Conservation (phyloP, 1,139 yeast species). For the Sugiyamaella grinbergsii region DNA sequence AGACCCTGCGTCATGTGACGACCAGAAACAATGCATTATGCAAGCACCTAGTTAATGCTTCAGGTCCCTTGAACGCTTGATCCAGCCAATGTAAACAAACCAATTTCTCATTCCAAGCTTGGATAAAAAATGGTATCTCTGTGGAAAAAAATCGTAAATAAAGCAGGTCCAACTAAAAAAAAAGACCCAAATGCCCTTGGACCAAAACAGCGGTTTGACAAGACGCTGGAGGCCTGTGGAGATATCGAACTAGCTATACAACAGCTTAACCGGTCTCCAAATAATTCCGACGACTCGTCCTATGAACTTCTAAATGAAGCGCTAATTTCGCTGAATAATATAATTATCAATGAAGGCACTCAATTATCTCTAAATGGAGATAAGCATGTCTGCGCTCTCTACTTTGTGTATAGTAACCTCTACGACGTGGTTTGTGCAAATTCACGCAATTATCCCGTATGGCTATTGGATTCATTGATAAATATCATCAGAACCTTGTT, state of each 20-base stretch:
- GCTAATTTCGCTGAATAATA: conserved; percentile 7
- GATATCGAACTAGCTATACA: conserved; percentile 18
- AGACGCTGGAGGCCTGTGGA: conserved; percentile 28
- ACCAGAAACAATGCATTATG: not conserved
- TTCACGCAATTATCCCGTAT: conserved; percentile 24
- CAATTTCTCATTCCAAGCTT: not conserved
- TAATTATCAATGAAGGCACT: conserved; percentile 24
- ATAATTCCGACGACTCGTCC: conserved; percentile 1
- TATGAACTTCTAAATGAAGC: conserved; percentile 17
- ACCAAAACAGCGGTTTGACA: conserved; percentile 25
- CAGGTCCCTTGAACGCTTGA: conserved; percentile 17
- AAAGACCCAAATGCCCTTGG: not conserved
- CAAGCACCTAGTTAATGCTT: too few species aligned
- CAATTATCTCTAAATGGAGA: conserved; percentile 4
- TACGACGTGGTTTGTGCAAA: conserved; percentile 25
- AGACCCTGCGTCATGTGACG: conserved; percentile 4
- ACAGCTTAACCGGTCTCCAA: not conserved
- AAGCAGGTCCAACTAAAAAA: not conserved
- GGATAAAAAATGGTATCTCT: conserved; percentile 2
- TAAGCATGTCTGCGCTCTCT: conserved; percentile 25
- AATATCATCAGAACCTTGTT: conserved; percentile 27
- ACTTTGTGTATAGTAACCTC: conserved; percentile 29
- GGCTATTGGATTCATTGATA: conserved; percentile 24
- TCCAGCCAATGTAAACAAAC: conserved; percentile 7
- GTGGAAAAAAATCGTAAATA: conserved; percentile 5